Evolutionary conservation across 1,284 basidiomycete genomes (phyloP).

Genomic region (Sanghuangporus weigelae): DNA sequence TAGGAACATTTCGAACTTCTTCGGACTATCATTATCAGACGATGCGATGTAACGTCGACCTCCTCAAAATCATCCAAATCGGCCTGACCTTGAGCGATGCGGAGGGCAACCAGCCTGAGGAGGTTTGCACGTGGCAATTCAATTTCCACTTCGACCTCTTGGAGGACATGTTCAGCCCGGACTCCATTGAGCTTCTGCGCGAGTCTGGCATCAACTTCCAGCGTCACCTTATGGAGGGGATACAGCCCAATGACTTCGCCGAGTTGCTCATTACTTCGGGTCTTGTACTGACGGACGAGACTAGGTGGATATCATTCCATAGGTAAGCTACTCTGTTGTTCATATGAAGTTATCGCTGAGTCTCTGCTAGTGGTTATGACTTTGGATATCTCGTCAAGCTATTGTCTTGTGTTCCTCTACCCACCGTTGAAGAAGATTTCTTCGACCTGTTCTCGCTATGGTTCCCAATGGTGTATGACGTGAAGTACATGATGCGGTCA

Average conservation of each 20-base stretch:
- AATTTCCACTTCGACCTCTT: constrained; percentile 92
- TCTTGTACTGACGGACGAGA: constrained; percentile 84
- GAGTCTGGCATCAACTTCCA: constrained; percentile 97
- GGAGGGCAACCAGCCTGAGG: constrained; percentile 84
- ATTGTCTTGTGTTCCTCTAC: constrained; percentile 84
- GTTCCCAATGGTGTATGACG: constrained; percentile 98
- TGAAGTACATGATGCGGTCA: constrained; percentile 94
- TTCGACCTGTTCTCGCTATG: constrained; percentile 86
- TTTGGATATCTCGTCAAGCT: constrained; percentile 98
- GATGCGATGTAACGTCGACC: constrained; percentile 97
- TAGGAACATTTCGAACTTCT: constrained; percentile 93
- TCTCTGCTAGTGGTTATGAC: constrained; percentile 81
- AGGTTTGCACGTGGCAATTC: constrained; percentile 97
- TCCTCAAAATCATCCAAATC: constrained; percentile 96
- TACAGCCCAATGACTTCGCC: constrained; percentile 92
- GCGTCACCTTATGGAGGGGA: constrained; percentile 88
- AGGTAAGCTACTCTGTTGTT: constrained; percentile 52
- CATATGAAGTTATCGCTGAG: background rate
- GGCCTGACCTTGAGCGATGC: constrained; percentile 94
- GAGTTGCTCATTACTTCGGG: constrained; percentile 97
- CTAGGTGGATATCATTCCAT: constrained; percentile 98
- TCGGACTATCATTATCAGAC: constrained; percentile 99
- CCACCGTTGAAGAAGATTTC: constrained; percentile 86
- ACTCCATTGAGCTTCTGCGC: constrained; percentile 91
- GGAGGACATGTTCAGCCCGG: constrained; percentile 97